A percentile compares a stretch with the other conserved stretches of the same genome.
Evolutionary conservation across 805 yeast species (phyloP).

Genomic region (Maudiozyma barnettii): DNA sequence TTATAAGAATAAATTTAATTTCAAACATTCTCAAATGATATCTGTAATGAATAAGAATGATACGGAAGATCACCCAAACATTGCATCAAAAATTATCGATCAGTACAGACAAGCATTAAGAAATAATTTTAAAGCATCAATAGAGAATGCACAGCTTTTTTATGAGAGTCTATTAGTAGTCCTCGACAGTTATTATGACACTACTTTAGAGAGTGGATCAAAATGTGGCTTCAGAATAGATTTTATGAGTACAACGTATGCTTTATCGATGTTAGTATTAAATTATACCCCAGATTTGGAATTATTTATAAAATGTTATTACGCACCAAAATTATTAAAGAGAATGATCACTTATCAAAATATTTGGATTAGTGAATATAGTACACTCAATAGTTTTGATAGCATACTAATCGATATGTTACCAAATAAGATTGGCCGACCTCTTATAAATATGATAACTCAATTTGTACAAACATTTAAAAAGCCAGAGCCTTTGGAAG

Average conservation of each 20-base stretch:
- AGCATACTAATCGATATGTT: background rate
- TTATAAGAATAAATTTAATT: no score
- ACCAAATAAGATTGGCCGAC: background rate
- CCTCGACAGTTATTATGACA: background rate
- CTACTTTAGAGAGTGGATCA: background rate
- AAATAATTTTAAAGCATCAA: background rate
- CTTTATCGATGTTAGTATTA: background rate
- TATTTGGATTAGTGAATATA: background rate
- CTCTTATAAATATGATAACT: background rate
- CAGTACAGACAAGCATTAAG: background rate
- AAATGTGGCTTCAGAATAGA: background rate
- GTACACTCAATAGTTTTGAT: background rate
- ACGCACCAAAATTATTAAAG: conserved; percentile 2
- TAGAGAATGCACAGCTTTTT: background rate
- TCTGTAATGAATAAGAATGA: no score
- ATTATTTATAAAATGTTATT: conserved; percentile 6
- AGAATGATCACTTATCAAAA: background rate
- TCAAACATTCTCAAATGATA: no score
- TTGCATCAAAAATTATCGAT: background rate
- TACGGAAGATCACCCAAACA: no score
- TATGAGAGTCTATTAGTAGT: background rate
- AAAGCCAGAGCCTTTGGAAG: background rate
- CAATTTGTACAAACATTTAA: background rate
- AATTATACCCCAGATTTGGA: conserved; percentile 10
- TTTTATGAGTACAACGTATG: background rate